These are phyloP conservation scores for Populus tomentosa DNA, from an alignment of 441 rosid species.

Conservation along the genomic window DNA sequence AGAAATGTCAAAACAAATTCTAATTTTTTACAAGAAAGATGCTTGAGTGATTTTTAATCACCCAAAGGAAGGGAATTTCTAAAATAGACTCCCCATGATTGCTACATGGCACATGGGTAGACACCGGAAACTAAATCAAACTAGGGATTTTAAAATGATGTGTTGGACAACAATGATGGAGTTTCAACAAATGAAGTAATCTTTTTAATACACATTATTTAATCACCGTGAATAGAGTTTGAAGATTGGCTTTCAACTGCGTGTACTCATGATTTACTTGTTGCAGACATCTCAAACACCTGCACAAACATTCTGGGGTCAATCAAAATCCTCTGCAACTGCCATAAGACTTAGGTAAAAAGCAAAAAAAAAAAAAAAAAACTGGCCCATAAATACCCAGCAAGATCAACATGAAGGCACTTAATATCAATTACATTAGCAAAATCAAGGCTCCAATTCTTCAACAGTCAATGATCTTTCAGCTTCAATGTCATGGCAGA, in stretches of 20 bases:
- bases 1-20: neutral
- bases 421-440: neutral
- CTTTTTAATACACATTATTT: too few species aligned
- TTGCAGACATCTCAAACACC: conserved; percentile 79
- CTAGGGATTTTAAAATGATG: neutral
- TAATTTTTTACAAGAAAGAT: neutral
- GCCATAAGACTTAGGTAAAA: neutral
- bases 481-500: neutral
- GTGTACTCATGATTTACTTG: conserved; percentile 58
- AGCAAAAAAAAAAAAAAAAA: neutral
- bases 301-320: conserved; percentile 24
- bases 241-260: conserved; percentile 55
- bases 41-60: neutral
- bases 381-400: neutral
- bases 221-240: conserved; percentile 57
- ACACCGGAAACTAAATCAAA: neutral
- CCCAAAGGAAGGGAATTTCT: neutral
- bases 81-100: neutral
- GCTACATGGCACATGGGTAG: neutral
- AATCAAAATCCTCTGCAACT: conserved; percentile 8
- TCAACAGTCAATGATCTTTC: neutral
- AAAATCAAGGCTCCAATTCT: neutral
- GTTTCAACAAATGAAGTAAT: neutral
- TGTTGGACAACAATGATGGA: neutral
- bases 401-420: neutral